Evolutionary conservation across 2,329 filamentous ascomycete species (phyloP).

Genomic region (Colletotrichum sidae): DNA sequence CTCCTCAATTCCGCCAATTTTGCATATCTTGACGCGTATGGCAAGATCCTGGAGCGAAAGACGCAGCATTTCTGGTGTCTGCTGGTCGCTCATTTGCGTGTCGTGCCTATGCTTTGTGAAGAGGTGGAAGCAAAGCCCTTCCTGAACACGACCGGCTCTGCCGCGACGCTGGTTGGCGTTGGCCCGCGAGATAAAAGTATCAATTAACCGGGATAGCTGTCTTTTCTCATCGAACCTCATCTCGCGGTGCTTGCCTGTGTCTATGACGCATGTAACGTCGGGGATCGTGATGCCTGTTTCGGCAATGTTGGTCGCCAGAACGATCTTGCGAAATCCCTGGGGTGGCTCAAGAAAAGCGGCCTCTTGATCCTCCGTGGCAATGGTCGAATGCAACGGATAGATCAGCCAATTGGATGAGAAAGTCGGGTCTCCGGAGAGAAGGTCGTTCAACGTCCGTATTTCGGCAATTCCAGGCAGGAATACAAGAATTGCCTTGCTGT

Average conservation of each 20-base stretch:
- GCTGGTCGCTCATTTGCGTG: constrained; percentile 85
- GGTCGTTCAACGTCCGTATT: constrained; percentile 88
- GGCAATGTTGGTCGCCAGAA: constrained; percentile 96
- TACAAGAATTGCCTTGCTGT: constrained; percentile 91
- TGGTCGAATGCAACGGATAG: constrained; percentile 92
- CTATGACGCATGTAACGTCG: constrained; percentile 96
- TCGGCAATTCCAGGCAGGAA: constrained; percentile 96
- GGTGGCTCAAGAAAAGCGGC: constrained; percentile 90
- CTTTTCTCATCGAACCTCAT: constrained; percentile 96
- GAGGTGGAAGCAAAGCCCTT: constrained; percentile 94
- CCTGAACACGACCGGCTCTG: constrained; percentile 93
- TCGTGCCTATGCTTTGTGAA: constrained; percentile 94
- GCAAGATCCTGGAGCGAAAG: constrained; percentile 94
- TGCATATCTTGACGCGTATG: constrained; percentile 97
- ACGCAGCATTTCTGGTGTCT: constrained; percentile 95
- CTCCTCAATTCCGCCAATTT: constrained; percentile 91
- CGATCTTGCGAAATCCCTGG: constrained; percentile 86
- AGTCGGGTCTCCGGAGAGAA: constrained; percentile 79
- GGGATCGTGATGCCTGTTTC: constrained; percentile 99
- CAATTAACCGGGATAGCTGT: constrained; percentile 89
- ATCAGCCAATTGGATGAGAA: constrained; percentile 86
- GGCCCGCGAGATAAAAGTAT: constrained; percentile 94
- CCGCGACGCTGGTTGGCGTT: constrained; percentile 96
- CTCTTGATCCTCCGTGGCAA: constrained; percentile 96
- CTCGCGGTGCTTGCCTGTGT: constrained; percentile 96